Conservation (phyloP, 2,329 filamentous ascomycete species). For the Sphaerostilbella broomeana region DNA sequence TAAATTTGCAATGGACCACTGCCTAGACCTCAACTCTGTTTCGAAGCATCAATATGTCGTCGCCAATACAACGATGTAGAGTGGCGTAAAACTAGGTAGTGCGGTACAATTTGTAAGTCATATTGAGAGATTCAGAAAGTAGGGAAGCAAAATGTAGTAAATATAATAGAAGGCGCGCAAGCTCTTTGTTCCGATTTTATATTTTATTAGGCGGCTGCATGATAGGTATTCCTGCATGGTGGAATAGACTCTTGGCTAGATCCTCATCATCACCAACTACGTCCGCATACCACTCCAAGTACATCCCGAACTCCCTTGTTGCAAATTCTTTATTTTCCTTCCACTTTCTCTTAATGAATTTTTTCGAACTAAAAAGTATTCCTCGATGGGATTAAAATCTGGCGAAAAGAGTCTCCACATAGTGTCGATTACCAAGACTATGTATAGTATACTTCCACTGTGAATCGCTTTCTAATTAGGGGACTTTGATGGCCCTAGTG, state of each 20-base stretch:
- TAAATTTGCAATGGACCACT: background rate
- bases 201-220: background rate
- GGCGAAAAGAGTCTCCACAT: conserved; percentile 22
- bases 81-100: background rate
- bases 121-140: background rate
- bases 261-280: conserved; percentile 11
- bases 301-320: conserved; percentile 15
- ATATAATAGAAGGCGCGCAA: background rate
- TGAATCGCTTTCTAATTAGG: no score
- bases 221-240: conserved; percentile 6
- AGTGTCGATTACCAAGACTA: no score
- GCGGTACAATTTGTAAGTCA: background rate
- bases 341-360: conserved; percentile 10
- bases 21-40: background rate
- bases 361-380: conserved; percentile 16
- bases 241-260: conserved; percentile 11
- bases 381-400: conserved; percentile 21
- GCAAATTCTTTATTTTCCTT: conserved; percentile 14
- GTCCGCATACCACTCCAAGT: conserved; percentile 18
- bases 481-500: no score
- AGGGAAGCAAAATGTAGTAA: background rate
- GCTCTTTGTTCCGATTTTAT: background rate
- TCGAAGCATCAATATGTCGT: background rate
- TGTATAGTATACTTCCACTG: no score
- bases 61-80: background rate